These are phyloP conservation scores for Mariannaea sp. DNA, from an alignment of 2,329 filamentous ascomycete genomes.

Conservation along the genomic window DNA sequence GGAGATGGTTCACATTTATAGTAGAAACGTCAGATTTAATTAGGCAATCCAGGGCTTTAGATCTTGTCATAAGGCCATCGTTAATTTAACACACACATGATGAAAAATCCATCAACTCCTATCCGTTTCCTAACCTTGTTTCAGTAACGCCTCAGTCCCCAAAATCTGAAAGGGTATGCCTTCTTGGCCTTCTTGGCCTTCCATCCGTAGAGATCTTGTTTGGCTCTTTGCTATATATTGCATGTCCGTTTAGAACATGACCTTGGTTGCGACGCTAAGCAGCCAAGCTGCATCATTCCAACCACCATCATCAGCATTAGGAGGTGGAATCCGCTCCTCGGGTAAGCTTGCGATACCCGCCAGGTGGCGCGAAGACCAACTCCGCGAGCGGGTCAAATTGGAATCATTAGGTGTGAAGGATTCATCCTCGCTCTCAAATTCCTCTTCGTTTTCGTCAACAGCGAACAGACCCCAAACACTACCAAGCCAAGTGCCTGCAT, in stretches of 20 bases:
- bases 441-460: slow-evolving; percentile 64
- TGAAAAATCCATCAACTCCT: not conserved
- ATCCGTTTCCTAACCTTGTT: not conserved
- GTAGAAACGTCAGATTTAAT: no score
- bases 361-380: slow-evolving; percentile 44
- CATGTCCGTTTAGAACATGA: slow-evolving; percentile 52
- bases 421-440: slow-evolving; percentile 48
- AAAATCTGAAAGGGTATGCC: not conserved
- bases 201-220: not conserved
- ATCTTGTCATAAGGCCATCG: no score
- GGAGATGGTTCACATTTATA: no score
- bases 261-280: slow-evolving; percentile 66
- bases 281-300: slow-evolving; percentile 74
- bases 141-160: no score
- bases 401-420: slow-evolving; percentile 35
- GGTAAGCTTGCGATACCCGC: slow-evolving; percentile 49
- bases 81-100: not conserved
- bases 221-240: slow-evolving; percentile 1
- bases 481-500: slow-evolving; percentile 63
- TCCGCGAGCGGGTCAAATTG: slow-evolving; percentile 38
- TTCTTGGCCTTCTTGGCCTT: not conserved
- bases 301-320: slow-evolving; percentile 59
- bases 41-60: no score
- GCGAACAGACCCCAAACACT: slow-evolving; percentile 66
- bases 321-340: slow-evolving; percentile 53